Percentiles rank a stretch among this genome's conserved stretches.
Conservation (phyloP, 148 eudicot species). For the Gaultheria prostrata region DNA sequence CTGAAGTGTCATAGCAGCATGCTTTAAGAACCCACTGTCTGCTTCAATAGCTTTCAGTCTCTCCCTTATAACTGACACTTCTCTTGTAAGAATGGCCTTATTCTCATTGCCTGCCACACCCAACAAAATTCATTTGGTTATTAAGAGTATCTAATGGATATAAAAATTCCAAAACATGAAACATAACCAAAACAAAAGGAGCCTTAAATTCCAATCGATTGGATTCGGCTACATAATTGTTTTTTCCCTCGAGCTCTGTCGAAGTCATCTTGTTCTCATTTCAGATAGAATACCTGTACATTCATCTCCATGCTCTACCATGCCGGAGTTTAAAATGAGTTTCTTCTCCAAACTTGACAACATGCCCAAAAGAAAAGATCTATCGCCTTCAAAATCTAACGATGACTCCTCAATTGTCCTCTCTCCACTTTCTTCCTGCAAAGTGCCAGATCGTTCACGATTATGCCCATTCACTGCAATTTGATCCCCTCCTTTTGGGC, state of each 20-base stretch:
- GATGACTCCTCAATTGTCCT: slow-evolving; percentile 28
- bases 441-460: neutral
- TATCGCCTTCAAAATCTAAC: slow-evolving; percentile 49
- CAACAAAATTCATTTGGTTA: neutral
- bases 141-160: neutral
- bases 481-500: slow-evolving; percentile 38
- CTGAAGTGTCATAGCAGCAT: slow-evolving; percentile 53
- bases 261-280: neutral
- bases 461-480: slow-evolving; percentile 18
- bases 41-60: slow-evolving; percentile 61
- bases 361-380: slow-evolving; percentile 45
- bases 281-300: slow-evolving; percentile 25
- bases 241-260: neutral
- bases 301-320: slow-evolving; percentile 22
- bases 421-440: neutral
- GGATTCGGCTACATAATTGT: neutral
- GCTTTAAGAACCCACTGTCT: slow-evolving; percentile 56
- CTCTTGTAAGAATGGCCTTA: slow-evolving; percentile 37
- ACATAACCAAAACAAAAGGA: neutral
- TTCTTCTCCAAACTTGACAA: slow-evolving; percentile 46
- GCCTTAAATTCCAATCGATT: neutral
- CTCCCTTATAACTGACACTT: slow-evolving; percentile 42
- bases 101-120: slow-evolving; percentile 27
- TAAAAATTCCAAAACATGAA: neutral
- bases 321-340: slow-evolving; percentile 5